Base-by-base conservation (phyloP, 2,329 filamentous ascomycete species). In the Tolypocladium ovalisporum region DNA sequence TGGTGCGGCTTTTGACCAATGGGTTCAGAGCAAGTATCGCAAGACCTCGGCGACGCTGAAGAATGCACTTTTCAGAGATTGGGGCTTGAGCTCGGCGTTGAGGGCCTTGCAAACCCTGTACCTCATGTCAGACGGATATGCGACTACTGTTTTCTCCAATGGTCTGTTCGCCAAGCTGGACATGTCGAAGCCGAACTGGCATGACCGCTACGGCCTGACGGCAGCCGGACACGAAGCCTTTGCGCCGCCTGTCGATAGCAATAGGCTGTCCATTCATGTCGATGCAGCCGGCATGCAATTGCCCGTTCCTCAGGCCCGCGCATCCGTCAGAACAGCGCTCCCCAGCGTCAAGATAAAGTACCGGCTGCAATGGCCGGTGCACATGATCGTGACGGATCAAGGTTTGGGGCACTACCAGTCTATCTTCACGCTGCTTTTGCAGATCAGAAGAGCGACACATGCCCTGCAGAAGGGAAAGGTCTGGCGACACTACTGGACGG, bases 171-270 rank as follows among this genome's bases (percentile, higher is more conserved):
- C 86, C 57, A 85, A 87, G 54, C 80, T 97, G 51, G 88, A 94
- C 62, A 76, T 73, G 1, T 65, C 79, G 19, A 78, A 74, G 67
- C 70, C 66, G 7, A 74, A 73, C 39, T 97, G 91, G 92, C 86
- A 87, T 60, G 90, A 97, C 68, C 83, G 85, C 24, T 96, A 93
- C 66, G 79, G 88, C 0, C 75, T 97, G 34, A 94, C 88, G 0
- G 89, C 92, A 62, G 73, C 90, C 2, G 85, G 87, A 0, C 88
- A 90, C 58, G 85, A 86, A 57, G 84, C 88, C 0, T 91, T 90
- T 67, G 78, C 82, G 1, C 63, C 72, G 0, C 73, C 74, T 1
- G 70, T 89, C 1, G 82, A 90, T 56, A 63, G 77, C 2, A 81
- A 85, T 54, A 81, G 83, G 24, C 72, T 96, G 10, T 79, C 82